Conservation (phyloP, 1,284 basidiomycete species). For the Fomes fomentarius region DNA sequence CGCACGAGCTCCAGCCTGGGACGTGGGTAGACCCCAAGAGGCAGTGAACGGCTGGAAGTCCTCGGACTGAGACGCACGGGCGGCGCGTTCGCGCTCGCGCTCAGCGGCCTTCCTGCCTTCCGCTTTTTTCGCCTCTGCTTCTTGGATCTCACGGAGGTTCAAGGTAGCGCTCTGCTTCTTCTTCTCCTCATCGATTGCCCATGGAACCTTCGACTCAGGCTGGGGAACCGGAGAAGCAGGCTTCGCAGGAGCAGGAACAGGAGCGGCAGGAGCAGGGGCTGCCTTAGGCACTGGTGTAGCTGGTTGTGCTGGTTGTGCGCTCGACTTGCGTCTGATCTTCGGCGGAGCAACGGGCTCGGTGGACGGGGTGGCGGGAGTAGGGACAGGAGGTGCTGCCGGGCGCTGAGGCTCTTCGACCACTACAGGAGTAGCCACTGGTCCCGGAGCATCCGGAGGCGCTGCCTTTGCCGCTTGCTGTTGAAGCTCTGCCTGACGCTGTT, state of each 20-base stretch:
- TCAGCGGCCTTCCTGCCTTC: conserved; percentile 76
- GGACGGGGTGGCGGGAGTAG: conserved; percentile 29
- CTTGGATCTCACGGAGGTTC: conserved; percentile 94
- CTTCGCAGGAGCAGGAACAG: conserved; percentile 16
- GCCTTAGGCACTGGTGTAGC: conserved; percentile 17
- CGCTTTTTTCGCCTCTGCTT: conserved; percentile 83
- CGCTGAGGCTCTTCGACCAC: conserved; percentile 14
- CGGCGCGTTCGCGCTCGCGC: conserved; percentile 63
- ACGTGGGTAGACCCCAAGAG: conserved; percentile 81
- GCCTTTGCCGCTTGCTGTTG: conserved; percentile 16
- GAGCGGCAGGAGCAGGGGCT: conserved; percentile 12
- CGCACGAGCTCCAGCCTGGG: conserved; percentile 63
- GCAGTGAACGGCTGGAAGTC: conserved; percentile 65
- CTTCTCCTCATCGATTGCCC: conserved; percentile 67
- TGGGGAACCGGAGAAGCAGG: conserved; percentile 30
- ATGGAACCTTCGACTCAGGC: conserved; percentile 52
- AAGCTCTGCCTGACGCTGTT: conserved; percentile 39
- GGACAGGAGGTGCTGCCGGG: conserved; percentile 16
- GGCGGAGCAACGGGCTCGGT: conserved; percentile 28
- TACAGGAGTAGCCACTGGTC: conserved; percentile 11
- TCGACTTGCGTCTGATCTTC: conserved; percentile 32
- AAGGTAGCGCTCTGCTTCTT: conserved; percentile 56
- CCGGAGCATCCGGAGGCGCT: conserved; percentile 14
- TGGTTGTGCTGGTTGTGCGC: conserved; percentile 22
- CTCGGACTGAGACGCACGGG: conserved; percentile 52